Evolutionary conservation across 805 yeast genomes (phyloP), one percentile per base, ranked within the genome.

Genomic region (Wickerhamia fluorescens): DNA sequence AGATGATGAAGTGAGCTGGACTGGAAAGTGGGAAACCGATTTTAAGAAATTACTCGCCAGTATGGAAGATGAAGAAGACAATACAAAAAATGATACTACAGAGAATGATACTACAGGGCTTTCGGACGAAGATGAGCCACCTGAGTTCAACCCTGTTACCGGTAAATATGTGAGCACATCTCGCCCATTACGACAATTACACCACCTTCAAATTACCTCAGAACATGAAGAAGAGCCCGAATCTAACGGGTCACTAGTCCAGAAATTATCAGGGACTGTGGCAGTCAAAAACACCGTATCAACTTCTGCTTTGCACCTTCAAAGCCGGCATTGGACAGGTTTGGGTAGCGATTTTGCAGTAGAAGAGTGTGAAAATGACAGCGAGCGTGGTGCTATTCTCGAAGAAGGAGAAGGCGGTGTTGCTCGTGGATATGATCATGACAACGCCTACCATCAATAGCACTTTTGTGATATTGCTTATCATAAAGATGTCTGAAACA

Each of bases 21-120:
- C 94, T 0, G 97, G 97, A 1, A 71, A 81, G 41, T 92, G 98
- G 97, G 71, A 83, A 7, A 75, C 86, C 1, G 92, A 83, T 42
- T 87, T 88, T 53, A 46, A 60, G 14, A 72, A 71, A 22, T 68
- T 74, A 3, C 60, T 78, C 4, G 43, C 61, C 7, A 47, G 45
- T 5, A 47, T 77, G 38, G 53, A 47, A 7, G 43, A 53, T 4
- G 64, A 56, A 17, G 45, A 48, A 1, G 49, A 42, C 1, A 62
- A 51, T 1, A 56, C 49, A 0, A 47, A 49, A 9, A 35, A 37
- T 5, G 40, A 44, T 7, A 59, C 46, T 4, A 35, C 40, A 6
- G 45, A 39, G 3, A 30, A 35, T 13, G 20, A 18, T 10, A 18
- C 20, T 7, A 18, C 7, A 7, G 20, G 10, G 7, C 7, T 8